These are phyloP conservation scores for Alternaria sp. DNA, from an alignment of 2,329 filamentous ascomycete genomes.

Conservation along the genomic window DNA sequence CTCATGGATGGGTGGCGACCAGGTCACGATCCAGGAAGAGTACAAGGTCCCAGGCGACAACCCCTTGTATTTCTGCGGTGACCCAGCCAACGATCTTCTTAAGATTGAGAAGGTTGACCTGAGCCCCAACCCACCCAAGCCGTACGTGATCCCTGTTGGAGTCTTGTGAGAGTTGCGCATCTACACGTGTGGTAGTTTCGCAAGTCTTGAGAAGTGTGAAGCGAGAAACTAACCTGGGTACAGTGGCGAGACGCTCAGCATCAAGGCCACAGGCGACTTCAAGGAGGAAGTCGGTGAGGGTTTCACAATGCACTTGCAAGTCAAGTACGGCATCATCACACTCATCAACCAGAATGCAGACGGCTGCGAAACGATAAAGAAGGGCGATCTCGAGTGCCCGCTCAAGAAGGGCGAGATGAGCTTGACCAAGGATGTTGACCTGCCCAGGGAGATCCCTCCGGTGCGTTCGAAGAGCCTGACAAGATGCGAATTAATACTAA, in stretches of 20 bases:
- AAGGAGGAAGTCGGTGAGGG: constrained; percentile 76
- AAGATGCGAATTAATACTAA: constrained; percentile 17
- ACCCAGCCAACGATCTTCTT: constrained; percentile 75
- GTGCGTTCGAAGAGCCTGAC: constrained; percentile 63
- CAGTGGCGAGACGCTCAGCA: constrained; percentile 80
- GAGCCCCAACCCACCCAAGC: constrained; percentile 81
- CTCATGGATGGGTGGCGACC: constrained; percentile 54
- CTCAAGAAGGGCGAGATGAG: constrained; percentile 78
- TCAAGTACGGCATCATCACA: constrained; percentile 94
- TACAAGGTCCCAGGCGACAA: constrained; percentile 82
- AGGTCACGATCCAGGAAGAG: constrained; percentile 60
- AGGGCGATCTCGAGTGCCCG: constrained; percentile 89
- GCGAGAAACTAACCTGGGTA: constrained; percentile 8
- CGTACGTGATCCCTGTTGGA: constrained; percentile 69
- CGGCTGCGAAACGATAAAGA: constrained; percentile 86
- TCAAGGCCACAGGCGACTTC: constrained; percentile 81
- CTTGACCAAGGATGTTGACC: constrained; percentile 81
- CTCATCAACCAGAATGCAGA: constrained; percentile 83
- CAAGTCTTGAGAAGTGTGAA: background rate
- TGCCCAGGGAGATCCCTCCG: constrained; percentile 87
- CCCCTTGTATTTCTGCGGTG: constrained; percentile 79
- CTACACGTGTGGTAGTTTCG: background rate
- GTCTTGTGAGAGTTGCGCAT: background rate
- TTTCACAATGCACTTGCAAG: constrained; percentile 80
- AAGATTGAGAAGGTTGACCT: constrained; percentile 82